These are phyloP conservation scores for Cyclotella cryptica DNA, from an alignment of 108 stramenopile genomes.

Conservation along the genomic window DNA sequence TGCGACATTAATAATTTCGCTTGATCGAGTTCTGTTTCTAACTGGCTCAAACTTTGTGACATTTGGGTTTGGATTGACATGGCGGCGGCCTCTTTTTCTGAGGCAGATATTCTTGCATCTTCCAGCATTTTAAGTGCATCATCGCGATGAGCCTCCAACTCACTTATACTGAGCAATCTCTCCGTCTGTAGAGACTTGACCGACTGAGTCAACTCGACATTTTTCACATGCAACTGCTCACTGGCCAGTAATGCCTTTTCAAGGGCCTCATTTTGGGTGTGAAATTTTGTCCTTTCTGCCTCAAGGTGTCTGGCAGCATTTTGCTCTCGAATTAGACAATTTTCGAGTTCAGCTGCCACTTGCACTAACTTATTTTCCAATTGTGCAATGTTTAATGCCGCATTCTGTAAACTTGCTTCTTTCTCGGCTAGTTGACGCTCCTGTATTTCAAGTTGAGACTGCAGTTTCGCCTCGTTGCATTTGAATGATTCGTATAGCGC, in stretches of 20 bases:
- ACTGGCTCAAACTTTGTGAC: too few relatives aligned
- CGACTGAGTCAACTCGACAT: neutral
- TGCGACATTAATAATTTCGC: neutral
- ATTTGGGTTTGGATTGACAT: neutral
- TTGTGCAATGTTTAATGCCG: neutral
- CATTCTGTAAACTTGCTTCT: neutral
- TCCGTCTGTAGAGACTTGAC: too few relatives aligned
- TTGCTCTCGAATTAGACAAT: conserved; percentile 10
- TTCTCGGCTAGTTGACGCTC: neutral
- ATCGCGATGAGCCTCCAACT: neutral
- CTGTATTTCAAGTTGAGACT: neutral
- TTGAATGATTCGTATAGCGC: neutral
- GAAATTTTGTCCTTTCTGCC: neutral
- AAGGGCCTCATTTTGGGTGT: conserved; percentile 1
- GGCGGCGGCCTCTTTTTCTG: neutral
- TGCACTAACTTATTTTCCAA: conserved; percentile 8
- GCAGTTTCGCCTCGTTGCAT: neutral
- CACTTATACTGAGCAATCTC: neutral
- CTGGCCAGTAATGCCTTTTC: neutral
- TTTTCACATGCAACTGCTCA: neutral
- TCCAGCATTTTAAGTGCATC: neutral
- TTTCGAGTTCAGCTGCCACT: conserved; percentile 10
- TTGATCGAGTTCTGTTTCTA: neutral
- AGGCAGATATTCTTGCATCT: neutral
- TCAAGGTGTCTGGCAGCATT: neutral